Evolutionary conservation across 495 filamentous ascomycete species (phyloP).

Genomic region (Penicillium silybi): DNA sequence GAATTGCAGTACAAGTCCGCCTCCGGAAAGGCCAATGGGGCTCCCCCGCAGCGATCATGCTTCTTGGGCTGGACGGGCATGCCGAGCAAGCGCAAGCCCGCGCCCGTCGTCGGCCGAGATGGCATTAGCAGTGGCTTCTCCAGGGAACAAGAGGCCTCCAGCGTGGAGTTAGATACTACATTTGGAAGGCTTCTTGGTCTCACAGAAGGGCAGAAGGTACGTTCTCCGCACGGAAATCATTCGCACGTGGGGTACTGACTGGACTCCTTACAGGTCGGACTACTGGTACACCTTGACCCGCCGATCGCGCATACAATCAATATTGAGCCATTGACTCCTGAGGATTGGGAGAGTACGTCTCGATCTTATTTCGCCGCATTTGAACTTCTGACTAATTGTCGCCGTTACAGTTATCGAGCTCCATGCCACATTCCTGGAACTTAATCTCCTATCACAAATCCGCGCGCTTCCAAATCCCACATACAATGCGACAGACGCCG

Average conservation of each 20-base stretch:
- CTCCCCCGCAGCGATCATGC: slow-evolving; percentile 59
- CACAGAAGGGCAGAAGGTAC: slow-evolving; percentile 79
- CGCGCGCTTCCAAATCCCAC: slow-evolving; percentile 84
- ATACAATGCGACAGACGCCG: slow-evolving; percentile 47
- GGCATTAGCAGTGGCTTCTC: slow-evolving; percentile 59
- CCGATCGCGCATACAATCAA: slow-evolving; percentile 87
- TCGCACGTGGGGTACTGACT: slow-evolving; percentile 23
- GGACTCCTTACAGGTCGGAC: slow-evolving; percentile 49
- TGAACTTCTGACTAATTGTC: slow-evolving; percentile 11
- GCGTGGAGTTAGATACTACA: slow-evolving; percentile 85
- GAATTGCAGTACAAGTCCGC: slow-evolving; percentile 67
- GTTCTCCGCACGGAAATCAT: slow-evolving; percentile 10
- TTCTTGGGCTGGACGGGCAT: slow-evolving; percentile 96
- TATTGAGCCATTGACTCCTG: slow-evolving; percentile 90
- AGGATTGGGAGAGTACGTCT: slow-evolving; percentile 83
- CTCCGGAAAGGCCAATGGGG: slow-evolving; percentile 38
- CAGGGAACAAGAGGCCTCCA: slow-evolving; percentile 66
- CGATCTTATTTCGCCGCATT: neutral
- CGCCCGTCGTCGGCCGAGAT: slow-evolving; percentile 67
- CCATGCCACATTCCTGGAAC: slow-evolving; percentile 89
- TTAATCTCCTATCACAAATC: slow-evolving; percentile 90
- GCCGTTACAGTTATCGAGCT: slow-evolving; percentile 73
- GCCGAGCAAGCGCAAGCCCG: slow-evolving; percentile 79
- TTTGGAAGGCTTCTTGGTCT: slow-evolving; percentile 82
- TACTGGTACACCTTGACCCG: slow-evolving; percentile 80